Percentiles rank a stretch among this genome's conserved stretches.
These are phyloP conservation scores for Macrophomina phaseolina DNA, from an alignment of 2,329 filamentous ascomycete genomes.

Conservation along the genomic window DNA sequence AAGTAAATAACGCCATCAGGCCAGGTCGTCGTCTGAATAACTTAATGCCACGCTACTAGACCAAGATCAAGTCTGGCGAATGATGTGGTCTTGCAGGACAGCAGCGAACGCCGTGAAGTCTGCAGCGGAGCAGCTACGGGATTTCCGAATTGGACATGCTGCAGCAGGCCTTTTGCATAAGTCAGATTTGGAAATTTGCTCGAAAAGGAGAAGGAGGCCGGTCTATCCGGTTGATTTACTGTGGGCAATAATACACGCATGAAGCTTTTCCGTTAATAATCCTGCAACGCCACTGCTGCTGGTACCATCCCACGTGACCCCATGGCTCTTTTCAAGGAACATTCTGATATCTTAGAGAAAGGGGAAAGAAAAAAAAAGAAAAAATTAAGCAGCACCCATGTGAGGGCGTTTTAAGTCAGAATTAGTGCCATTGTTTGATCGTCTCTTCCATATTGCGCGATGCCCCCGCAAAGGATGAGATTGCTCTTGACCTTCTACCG, in stretches of 20 bases:
- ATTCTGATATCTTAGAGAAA: background rate
- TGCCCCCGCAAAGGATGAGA: background rate
- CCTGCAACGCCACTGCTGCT: slow-evolving; percentile 5
- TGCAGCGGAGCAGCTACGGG: no score
- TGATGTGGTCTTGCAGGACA: no score
- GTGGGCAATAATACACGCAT: background rate
- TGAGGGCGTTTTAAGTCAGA: no score
- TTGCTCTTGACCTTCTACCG: slow-evolving; percentile 32
- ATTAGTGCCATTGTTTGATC: no score
- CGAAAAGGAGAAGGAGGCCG: background rate
- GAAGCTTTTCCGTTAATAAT: background rate
- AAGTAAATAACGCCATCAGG: no score
- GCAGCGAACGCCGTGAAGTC: no score
- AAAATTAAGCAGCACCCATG: background rate
- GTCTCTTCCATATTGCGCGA: no score
- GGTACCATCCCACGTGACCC: background rate
- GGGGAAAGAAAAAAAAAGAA: background rate
- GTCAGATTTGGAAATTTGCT: background rate
- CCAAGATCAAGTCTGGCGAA: no score
- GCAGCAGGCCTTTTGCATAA: no score
- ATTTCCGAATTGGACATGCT: no score
- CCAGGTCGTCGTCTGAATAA: no score
- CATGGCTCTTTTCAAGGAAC: background rate
- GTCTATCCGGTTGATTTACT: background rate
- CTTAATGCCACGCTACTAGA: no score